Conservation (phyloP, 805 yeast genomes). For the Kodamaea laetipori region DNA sequence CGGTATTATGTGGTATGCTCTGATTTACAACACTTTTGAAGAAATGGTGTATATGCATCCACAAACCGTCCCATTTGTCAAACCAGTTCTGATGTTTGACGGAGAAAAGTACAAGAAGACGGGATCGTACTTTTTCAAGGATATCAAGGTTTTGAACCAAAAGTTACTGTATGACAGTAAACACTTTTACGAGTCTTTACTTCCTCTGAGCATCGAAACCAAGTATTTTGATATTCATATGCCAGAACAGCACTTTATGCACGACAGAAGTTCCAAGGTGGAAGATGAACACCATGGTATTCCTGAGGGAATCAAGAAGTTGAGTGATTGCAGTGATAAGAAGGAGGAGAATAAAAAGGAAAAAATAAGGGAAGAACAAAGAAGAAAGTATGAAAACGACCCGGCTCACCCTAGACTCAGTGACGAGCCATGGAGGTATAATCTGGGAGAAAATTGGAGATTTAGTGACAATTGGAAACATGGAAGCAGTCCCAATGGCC, state of each 20-base stretch:
- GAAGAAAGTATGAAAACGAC: too few relatives aligned
- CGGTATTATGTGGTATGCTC: constrained; percentile 13
- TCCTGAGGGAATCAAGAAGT: too few relatives aligned
- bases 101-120: constrained; percentile 18
- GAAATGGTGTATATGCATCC: constrained; percentile 15
- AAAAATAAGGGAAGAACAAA: too few relatives aligned
- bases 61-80: constrained; percentile 12
- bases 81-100: constrained; percentile 13
- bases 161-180: constrained; percentile 7
- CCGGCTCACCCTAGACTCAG: too few relatives aligned
- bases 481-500: background rate
- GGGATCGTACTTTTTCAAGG: constrained; percentile 28
- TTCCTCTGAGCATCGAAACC: constrained; percentile 7
- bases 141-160: constrained; percentile 9
- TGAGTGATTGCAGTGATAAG: too few relatives aligned
- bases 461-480: background rate
- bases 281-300: too few relatives aligned
- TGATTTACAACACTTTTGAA: constrained; percentile 14
- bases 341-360: too few relatives aligned
- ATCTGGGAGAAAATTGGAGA: background rate
- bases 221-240: constrained; percentile 2
- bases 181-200: constrained; percentile 11
- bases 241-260: constrained; percentile 1
- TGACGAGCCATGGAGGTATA: background rate
- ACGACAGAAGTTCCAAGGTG: background rate